Evolutionary conservation across 2,329 filamentous ascomycete species (phyloP), one percentile per base, ranked within the genome.

Genomic region (Cyphellophora attinorum): DNA sequence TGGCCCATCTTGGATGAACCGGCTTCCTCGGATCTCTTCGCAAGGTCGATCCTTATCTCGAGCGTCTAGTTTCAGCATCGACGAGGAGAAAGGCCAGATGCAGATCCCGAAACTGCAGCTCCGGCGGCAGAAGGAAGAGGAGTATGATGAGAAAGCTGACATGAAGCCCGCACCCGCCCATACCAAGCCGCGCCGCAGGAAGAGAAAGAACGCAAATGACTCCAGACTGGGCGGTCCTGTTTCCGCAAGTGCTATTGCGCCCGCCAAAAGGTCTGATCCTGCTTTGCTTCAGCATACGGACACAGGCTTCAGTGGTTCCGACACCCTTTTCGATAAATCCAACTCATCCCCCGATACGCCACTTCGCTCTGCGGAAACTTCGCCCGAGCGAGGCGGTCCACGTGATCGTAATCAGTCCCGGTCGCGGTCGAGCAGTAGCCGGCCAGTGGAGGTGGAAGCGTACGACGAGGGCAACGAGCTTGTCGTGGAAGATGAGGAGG

Each of bases 1-100:
- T 21, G 85, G 86, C 0, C 83, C 86, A 2, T 78, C 78, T 2
- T 98, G 91, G 91, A 93, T 96, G 83, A 91, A 93, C 48, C 74
- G 91, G 35, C 67, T 98, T 28, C 91, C 91, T 4, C 70, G 76
- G 31, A 77, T 81, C 19, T 81, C 85, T 45, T 95, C 91, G 1
- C 78, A 89, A 49, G 85, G 86, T 4, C 84, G 81, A 54, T 75
- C 71, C 4, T 81, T 86, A 72, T 93, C 88, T 0, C 81, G 88
- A 44, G 81, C 85, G n/a, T 67, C 65, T 5, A 70, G 67, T 2
- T 43, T 45, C 13, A 42, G 41, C 3, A 32, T 39, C n/a, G 44
- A 43, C 16, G 58, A 68, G 19, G 75, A 77, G 41, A 74, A 74
- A 48, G 58, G 60, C 62, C 61, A 64, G 8, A 69, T 77, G 18